Conservation (phyloP, 495 filamentous ascomycete genomes). For the Lasiosphaeria ovina region DNA sequence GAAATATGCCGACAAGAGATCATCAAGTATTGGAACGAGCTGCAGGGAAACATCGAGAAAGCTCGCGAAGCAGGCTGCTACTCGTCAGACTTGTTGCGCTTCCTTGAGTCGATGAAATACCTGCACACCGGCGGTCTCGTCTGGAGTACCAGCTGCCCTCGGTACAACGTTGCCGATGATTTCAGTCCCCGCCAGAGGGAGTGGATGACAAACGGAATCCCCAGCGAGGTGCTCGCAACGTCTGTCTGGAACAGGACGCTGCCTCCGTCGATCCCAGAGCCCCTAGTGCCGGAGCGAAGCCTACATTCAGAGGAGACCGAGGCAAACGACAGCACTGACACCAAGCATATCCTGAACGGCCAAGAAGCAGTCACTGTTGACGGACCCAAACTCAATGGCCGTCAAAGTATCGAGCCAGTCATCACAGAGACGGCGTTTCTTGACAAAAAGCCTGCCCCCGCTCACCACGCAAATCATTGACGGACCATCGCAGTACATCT, state of each 20-base stretch:
- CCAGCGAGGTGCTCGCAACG: not conserved
- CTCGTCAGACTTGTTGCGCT: not conserved
- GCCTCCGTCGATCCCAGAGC: not conserved
- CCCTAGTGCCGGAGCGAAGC: too few relatives aligned
- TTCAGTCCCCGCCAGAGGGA: not conserved
- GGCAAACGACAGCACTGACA: too few relatives aligned
- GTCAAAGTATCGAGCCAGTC: not conserved
- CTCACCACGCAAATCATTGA: conserved; percentile 5
- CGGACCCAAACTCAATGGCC: too few relatives aligned
- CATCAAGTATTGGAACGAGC: not conserved
- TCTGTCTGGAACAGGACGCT: too few relatives aligned
- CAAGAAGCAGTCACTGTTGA: too few relatives aligned
- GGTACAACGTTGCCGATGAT: conserved; percentile 1
- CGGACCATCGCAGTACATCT: conserved; percentile 16
- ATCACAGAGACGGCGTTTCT: not conserved
- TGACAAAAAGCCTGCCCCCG: not conserved
- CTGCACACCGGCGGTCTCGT: conserved; percentile 11
- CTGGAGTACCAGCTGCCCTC: conserved; percentile 6
- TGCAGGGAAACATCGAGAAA: not conserved
- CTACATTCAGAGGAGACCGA: too few relatives aligned
- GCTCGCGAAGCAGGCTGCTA: not conserved
- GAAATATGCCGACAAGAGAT: not conserved
- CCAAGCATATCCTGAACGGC: too few relatives aligned
- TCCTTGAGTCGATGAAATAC: conserved; percentile 1
- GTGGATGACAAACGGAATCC: not conserved